phyloP scores from a whole-genome alignment of 331 rosid genomes.

The Phaseolus coccineus region DNA sequence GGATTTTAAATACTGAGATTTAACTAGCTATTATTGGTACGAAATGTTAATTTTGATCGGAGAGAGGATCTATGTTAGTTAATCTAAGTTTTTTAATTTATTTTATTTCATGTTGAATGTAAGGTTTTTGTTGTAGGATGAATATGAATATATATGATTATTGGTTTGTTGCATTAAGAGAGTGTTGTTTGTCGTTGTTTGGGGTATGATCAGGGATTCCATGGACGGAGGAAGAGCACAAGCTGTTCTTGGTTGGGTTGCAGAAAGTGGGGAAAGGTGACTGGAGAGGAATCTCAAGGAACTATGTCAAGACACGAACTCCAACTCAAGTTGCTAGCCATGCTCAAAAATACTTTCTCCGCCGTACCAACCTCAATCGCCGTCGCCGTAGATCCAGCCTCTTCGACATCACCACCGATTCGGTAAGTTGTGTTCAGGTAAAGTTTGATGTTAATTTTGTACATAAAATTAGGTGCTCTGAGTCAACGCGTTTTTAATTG shows the following conservation, averaged over 20 bases:
- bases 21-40: neutral
- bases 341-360: conserved; percentile 90
- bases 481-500: conserved; percentile 6
- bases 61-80: neutral
- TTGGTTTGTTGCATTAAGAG: neutral
- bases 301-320: conserved; percentile 81
- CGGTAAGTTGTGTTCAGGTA: conserved; percentile 52
- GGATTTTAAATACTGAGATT: neutral
- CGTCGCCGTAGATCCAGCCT: conserved; percentile 96
- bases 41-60: neutral
- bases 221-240: conserved; percentile 95
- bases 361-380: conserved; percentile 81
- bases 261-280: conserved; percentile 92
- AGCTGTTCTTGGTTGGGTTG: conserved; percentile 77
- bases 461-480: neutral
- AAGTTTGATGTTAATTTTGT: neutral
- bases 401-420: conserved; percentile 83
- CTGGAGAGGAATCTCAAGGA: conserved; percentile 90
- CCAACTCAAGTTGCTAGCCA: conserved; percentile 95
- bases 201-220: conserved; percentile 67
- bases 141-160: neutral
- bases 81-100: neutral
- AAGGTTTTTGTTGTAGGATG: neutral
- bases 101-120: neutral
- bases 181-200: neutral